Conservation (phyloP, 164 flowering plant genomes). For the Berberis vulgaris region DNA sequence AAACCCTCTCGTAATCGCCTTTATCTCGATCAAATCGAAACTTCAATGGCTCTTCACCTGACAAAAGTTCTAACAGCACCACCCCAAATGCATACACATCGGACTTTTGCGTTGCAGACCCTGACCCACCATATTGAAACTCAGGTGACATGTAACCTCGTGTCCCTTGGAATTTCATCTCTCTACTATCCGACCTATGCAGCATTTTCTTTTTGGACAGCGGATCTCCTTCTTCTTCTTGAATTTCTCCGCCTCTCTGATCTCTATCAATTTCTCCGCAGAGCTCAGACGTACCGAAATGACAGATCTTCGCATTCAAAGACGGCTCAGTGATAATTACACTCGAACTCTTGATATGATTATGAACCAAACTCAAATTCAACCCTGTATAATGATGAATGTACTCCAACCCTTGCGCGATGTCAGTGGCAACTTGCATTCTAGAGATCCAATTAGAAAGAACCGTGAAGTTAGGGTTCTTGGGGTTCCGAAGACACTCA, state of each 20-base stretch:
- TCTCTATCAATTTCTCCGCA: slow-evolving; percentile 49
- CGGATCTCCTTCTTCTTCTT: background rate
- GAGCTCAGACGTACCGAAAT: slow-evolving; percentile 69
- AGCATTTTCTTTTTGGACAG: background rate
- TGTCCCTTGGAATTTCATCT: slow-evolving; percentile 47
- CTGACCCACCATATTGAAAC: slow-evolving; percentile 34
- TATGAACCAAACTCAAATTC: slow-evolving; percentile 38
- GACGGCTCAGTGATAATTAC: slow-evolving; percentile 56
- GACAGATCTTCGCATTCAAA: slow-evolving; percentile 61
- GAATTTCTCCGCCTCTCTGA: background rate
- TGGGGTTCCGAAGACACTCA: slow-evolving; percentile 49
- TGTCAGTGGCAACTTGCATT: slow-evolving; percentile 68
- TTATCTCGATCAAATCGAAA: slow-evolving; percentile 26
- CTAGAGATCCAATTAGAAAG: slow-evolving; percentile 66
- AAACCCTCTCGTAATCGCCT: slow-evolving; percentile 35
- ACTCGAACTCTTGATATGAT: slow-evolving; percentile 56
- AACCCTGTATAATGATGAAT: slow-evolving; percentile 58
- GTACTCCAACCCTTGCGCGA: slow-evolving; percentile 83
- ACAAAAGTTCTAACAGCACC: slow-evolving; percentile 56
- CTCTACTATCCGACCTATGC: slow-evolving; percentile 19
- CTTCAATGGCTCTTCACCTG: slow-evolving; percentile 58
- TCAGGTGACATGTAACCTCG: slow-evolving; percentile 87
- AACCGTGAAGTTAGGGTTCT: slow-evolving; percentile 57
- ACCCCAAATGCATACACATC: slow-evolving; percentile 80
- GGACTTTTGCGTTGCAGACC: slow-evolving; percentile 34